Percentiles rank a stretch among this genome's conserved stretches.
phyloP scores from a whole-genome alignment of 139 green algal species.

The Chlorella ohadii region DNA sequence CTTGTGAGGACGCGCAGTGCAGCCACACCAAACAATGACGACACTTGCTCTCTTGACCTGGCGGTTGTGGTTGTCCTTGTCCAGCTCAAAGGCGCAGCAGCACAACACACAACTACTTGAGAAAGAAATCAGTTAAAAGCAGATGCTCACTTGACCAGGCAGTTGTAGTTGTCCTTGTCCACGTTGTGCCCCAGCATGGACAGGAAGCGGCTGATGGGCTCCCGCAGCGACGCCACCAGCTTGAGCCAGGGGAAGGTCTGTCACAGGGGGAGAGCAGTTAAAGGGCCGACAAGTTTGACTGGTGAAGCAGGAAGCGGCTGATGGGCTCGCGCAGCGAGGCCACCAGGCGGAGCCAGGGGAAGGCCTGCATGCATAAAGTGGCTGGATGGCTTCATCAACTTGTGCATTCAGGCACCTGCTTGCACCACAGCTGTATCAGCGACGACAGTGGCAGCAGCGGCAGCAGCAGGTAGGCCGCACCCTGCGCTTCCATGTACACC shows the following conservation, averaged over 20 bases:
- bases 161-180: conserved; percentile 17
- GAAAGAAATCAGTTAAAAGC: too few relatives aligned
- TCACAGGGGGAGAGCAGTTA: not conserved
- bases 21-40: not conserved
- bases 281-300: too few relatives aligned
- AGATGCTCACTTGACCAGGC: conserved; percentile 20
- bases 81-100: too few relatives aligned
- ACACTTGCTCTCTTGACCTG: conserved; percentile 14
- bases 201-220: conserved; percentile 23
- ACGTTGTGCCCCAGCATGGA: conserved; percentile 33
- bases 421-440: too few relatives aligned
- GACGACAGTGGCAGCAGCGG: too few relatives aligned
- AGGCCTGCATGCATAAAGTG: not conserved
- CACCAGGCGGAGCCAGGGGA: conserved; percentile 43
- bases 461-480: too few relatives aligned
- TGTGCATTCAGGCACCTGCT: too few relatives aligned
- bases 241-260: not conserved
- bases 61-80: conserved; percentile 15
- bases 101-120: too few relatives aligned
- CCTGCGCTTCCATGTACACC: too few relatives aligned
- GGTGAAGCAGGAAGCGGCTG: too few relatives aligned
- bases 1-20: not conserved
- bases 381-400: too few relatives aligned
- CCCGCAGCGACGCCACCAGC: too few relatives aligned
- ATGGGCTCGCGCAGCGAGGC: conserved; percentile 36